Evolutionary conservation across 2,329 filamentous ascomycete genomes (phyloP).

Genomic region (Pseudocercospora musae): DNA sequence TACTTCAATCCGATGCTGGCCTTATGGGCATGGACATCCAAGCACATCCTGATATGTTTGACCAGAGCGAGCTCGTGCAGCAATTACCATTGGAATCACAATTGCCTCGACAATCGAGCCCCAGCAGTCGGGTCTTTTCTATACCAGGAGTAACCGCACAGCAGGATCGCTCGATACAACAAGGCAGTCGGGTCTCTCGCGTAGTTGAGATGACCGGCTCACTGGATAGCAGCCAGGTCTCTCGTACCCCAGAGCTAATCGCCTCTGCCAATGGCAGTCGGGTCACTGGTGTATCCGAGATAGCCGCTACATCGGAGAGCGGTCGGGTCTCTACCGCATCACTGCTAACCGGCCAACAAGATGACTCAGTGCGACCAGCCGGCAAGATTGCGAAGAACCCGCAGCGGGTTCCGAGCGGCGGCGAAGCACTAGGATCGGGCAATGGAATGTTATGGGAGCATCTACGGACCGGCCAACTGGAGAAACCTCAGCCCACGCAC

Average conservation of each 20-base stretch:
- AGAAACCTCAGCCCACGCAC: conserved; percentile 22
- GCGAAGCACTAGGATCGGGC: neutral
- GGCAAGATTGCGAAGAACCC: neutral
- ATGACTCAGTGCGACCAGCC: neutral
- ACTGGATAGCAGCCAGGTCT: neutral
- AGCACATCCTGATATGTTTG: neutral
- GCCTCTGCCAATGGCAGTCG: neutral
- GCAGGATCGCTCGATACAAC: neutral
- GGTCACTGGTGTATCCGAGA: neutral
- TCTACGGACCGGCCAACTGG: conserved; percentile 19
- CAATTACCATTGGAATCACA: neutral
- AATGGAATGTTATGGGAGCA: conserved; percentile 22
- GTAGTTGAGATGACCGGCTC: neutral
- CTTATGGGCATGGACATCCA: neutral
- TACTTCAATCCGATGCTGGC: neutral
- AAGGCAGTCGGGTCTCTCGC: neutral
- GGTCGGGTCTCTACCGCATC: too few species aligned
- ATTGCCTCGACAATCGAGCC: neutral
- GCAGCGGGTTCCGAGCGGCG: conserved; percentile 1
- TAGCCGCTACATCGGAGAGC: too few species aligned
- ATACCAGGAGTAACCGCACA: neutral
- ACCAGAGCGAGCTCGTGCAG: neutral
- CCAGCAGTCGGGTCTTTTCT: neutral
- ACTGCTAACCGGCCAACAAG: neutral
- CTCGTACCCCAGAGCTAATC: neutral